Percentiles rank a stretch among this genome's conserved stretches.
These are phyloP conservation scores for Pulchroboletus neoregius DNA, from an alignment of 1,284 basidiomycete species.

Conservation along the genomic window DNA sequence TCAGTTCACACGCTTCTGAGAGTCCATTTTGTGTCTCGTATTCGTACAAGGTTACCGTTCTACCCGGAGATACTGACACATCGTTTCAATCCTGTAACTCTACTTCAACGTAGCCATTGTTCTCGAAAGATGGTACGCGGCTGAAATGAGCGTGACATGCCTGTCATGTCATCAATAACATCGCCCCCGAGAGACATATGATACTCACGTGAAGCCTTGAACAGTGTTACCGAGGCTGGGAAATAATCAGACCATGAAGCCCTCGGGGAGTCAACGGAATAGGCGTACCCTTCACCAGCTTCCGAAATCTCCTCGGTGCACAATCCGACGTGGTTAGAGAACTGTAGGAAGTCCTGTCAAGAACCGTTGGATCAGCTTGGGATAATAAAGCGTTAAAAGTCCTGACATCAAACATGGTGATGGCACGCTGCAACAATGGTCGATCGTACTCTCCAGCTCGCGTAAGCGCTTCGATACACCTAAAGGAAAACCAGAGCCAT, in stretches of 20 bases:
- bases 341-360: constrained; percentile 67
- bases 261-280: not conserved
- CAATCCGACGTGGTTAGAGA: constrained; percentile 82
- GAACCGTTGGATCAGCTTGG: not conserved
- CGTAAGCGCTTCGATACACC: constrained; percentile 85
- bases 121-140: constrained; percentile 75
- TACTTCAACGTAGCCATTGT: constrained; percentile 38
- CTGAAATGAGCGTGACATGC: constrained; percentile 78
- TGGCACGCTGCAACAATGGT: constrained; percentile 61
- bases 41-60: not conserved
- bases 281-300: constrained; percentile 66
- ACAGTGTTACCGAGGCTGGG: constrained; percentile 74
- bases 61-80: no score
- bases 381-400: not conserved
- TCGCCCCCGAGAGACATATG: not conserved
- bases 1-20: no score
- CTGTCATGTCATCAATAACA: constrained; percentile 34
- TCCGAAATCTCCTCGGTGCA: constrained; percentile 83
- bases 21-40: no score
- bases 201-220: constrained; percentile 79
- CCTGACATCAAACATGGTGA: constrained; percentile 79
- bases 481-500: constrained; percentile 32
- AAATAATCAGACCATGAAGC: not conserved
- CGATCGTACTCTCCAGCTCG: constrained; percentile 77
- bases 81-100: no score